Conservation (phyloP, 306 rosid genomes). For the Cicer arietinum region DNA sequence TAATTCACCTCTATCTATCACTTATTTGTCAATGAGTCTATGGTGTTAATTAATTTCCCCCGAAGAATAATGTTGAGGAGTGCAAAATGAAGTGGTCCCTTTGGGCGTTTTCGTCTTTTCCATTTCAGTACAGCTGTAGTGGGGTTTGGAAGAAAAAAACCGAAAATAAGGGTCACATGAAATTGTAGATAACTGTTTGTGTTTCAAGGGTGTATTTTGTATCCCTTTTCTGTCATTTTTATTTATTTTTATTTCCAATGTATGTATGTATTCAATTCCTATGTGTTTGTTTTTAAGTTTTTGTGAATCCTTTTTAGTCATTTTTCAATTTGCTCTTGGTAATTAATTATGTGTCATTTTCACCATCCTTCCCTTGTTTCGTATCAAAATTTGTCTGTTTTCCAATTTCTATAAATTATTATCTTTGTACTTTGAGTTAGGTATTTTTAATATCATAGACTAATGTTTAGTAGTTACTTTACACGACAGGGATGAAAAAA, state of each 20-base stretch:
- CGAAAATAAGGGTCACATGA: constrained; percentile 41
- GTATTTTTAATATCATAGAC: background rate
- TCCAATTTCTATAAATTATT: constrained; percentile 22
- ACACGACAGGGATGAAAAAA: too few species aligned
- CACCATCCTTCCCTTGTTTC: constrained; percentile 25
- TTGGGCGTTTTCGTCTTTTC: constrained; percentile 28
- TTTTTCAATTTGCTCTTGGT: constrained; percentile 35
- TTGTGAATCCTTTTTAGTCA: constrained; percentile 42
- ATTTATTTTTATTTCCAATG: constrained; percentile 18
- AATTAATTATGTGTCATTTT: constrained; percentile 39
- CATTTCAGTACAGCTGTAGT: constrained; percentile 1
- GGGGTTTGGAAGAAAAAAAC: constrained; percentile 25
- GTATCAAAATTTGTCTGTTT: constrained; percentile 40
- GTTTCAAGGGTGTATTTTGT: constrained; percentile 61
- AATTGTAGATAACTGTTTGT: constrained; percentile 64
- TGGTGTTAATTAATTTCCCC: constrained; percentile 34
- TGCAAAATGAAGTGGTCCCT: constrained; percentile 50
- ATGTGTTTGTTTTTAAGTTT: constrained; percentile 34
- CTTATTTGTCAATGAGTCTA: background rate
- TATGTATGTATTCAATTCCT: constrained; percentile 50
- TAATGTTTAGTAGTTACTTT: too few species aligned
- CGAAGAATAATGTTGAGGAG: constrained; percentile 53
- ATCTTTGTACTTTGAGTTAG: background rate
- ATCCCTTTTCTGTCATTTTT: constrained; percentile 46
- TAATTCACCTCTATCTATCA: constrained; percentile 41